Base-by-base conservation (phyloP, 257 asterid species). In the Vinca minor region DNA sequence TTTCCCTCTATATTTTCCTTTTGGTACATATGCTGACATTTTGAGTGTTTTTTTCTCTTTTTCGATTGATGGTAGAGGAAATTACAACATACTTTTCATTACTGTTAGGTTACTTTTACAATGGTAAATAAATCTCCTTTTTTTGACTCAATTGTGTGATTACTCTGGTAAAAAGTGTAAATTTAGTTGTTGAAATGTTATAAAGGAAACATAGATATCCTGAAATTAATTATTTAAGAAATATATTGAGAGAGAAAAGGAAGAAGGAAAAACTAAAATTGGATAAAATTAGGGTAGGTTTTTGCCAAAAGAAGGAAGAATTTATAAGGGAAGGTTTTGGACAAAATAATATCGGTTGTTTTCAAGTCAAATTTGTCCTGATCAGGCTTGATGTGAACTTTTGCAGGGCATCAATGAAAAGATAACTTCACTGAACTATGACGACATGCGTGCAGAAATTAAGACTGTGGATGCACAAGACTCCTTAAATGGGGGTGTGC, bases 381-480 rank as follows among this genome's bases (percentile, higher is more conserved):
- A 26, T 31, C 42, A 5, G 28, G 38, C 41, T 68, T 44, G 46
- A 62, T 70, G 68, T 61, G 56, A 23, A 74, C 42, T 62, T 65
- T 14, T 73, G 68, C 81, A 93, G 98, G 95, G 84, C 44, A 93
- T 93, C 75, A 81, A 87, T 74, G 83, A 79, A 34, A 93, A 93
- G 84, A 87, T 93, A 58, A 48, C 83, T 35, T 77, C 96, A 9
- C 90, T 93, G 61, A 87, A 84, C 87, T 85, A 85, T 72, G 83
- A 62, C 20, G 86, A 80, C 20, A 73, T 69, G 39, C 80, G 78
- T 70, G 88, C 94, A n/a, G 96, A 85, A 83, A 85, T 93, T 58
- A 80, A 79, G 81, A 85, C 95, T 0, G 91, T 93, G 62, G 95
- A 85, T 76, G 76, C 97, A 18, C 98, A 87, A 64, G 97, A 85